Evolutionary conservation across 225 moss, liverwort and hornwort genomes (phyloP), one percentile per base, ranked within the genome.

Genomic region (Polytrichum commune): DNA sequence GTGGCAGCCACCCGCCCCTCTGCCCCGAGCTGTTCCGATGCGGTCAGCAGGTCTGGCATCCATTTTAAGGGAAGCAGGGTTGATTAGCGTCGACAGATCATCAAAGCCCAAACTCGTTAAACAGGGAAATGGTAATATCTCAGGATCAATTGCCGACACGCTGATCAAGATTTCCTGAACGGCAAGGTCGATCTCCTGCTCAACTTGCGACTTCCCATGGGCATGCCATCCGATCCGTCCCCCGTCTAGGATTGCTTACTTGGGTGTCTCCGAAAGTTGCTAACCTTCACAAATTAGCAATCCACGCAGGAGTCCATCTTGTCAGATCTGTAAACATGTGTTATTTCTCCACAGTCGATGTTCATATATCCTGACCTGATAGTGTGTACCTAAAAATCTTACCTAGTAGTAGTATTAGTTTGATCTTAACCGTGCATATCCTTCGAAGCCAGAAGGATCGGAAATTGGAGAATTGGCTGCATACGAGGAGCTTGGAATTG

Each of bases 1-100:
- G 64, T 95, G 95, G 95, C 85, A 93, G 72, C 88, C 83, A 32
- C 91, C 95, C 5, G 79, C 69, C 5, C 75, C 83, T 60, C 64
- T 88, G 35, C 86, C 88, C 9, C 85, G 79, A 69, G 73, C 24
- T 2, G 74, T 76, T 35, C 71, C 78, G 55, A 27, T 27, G 22
- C n/a, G 71, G 38, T 66, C 73, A 4, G 80, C 81, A 69, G 87
- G 87, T 20, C 76, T 87, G 55, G 74, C 83, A 3, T 66, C 58
- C 54, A 58, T 83, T 16, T 72, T 87, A 72, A 74, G 71, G 54
- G 81, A 87, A 79, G 87, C 87, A 62, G 87, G 87, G 28, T 54
- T 87, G 1, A 81, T 82, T 8, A 68, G 73, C 38, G 67, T 63
- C 73, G 71, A 71, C 65, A 10, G 38, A 38, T 38, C 38, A 46